phyloP scores from a whole-genome alignment of 345 rosid genomes.

The Sapria himalayana region DNA sequence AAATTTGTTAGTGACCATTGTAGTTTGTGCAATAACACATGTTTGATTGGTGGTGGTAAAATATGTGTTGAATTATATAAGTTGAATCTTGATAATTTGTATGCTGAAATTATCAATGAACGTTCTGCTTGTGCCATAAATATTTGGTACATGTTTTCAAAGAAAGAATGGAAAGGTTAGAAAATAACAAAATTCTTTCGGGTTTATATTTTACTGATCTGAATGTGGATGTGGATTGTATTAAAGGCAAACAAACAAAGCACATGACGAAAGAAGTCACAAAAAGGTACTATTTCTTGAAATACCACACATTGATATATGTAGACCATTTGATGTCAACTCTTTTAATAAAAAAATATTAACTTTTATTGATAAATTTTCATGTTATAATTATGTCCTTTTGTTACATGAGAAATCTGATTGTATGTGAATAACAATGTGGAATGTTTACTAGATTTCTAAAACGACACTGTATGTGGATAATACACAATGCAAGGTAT shows the following conservation, averaged over 20 bases:
- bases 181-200: not conserved
- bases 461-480: not conserved
- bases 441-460: not conserved
- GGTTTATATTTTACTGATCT: not conserved
- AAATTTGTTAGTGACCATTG: no score
- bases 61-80: no score
- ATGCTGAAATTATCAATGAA: not conserved
- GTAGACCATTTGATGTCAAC: not conserved
- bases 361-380: conserved; percentile 8
- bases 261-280: not conserved
- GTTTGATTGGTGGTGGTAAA: no score
- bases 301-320: conserved; percentile 2
- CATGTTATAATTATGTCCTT: conserved; percentile 5
- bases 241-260: not conserved
- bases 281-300: conserved; percentile 1
- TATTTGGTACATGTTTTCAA: not conserved
- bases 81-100: not conserved
- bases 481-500: not conserved
- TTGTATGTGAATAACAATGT: not conserved
- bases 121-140: not conserved
- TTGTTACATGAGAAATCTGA: conserved; percentile 7
- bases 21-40: no score
- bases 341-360: conserved; percentile 1
- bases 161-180: not conserved
- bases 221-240: not conserved